A percentile compares a stretch with the other conserved stretches of the same genome.
These are phyloP conservation scores for Irpex sp. DNA, from an alignment of 1,284 basidiomycete species.

Conservation along the genomic window DNA sequence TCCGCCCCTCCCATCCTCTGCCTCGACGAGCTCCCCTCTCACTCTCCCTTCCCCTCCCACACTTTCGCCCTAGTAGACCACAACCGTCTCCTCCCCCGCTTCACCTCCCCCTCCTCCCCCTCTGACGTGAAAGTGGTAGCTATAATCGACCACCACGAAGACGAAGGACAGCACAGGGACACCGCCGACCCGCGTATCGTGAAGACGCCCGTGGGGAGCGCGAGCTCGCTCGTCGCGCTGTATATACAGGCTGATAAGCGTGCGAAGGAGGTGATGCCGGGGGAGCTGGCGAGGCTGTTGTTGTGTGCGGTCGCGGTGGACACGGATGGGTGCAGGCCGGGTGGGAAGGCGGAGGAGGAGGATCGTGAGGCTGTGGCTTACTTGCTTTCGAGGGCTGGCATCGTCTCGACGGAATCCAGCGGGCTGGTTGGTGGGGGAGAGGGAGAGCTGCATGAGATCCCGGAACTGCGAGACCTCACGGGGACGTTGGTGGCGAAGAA, in stretches of 20 bases:
- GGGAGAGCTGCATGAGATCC: conserved; percentile 25
- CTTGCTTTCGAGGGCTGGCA: conserved; percentile 49
- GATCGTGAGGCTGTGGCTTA: conserved; percentile 56
- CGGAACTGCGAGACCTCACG: conserved; percentile 46
- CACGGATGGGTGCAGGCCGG: conserved; percentile 73
- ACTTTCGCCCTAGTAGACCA: conserved; percentile 87
- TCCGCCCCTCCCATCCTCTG: conserved; percentile 52
- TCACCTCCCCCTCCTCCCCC: conserved; percentile 20
- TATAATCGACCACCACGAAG: conserved; percentile 93
- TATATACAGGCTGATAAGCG: conserved; percentile 43
- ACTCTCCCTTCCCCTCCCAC: conserved; percentile 51
- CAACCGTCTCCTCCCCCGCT: conserved; percentile 65
- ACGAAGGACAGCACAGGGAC: conserved; percentile 69
- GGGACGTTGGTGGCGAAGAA: conserved; percentile 60
- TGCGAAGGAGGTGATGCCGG: conserved; percentile 59
- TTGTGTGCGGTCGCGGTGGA: conserved; percentile 81
- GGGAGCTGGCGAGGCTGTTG: conserved; percentile 75
- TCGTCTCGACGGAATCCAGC: conserved; percentile 13
- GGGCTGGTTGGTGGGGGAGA: background rate
- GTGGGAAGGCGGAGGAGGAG: conserved; percentile 67
- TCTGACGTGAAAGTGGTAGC: conserved; percentile 54
- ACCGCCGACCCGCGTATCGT: conserved; percentile 69
- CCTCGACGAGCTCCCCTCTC: conserved; percentile 48
- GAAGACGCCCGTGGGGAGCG: conserved; percentile 66
- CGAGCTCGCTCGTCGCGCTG: conserved; percentile 71